A percentile compares a stretch with the other conserved stretches of the same genome.
Conservation (phyloP, 1,284 basidiomycete species). For the Austroboletus olivaceoglutinosus region DNA sequence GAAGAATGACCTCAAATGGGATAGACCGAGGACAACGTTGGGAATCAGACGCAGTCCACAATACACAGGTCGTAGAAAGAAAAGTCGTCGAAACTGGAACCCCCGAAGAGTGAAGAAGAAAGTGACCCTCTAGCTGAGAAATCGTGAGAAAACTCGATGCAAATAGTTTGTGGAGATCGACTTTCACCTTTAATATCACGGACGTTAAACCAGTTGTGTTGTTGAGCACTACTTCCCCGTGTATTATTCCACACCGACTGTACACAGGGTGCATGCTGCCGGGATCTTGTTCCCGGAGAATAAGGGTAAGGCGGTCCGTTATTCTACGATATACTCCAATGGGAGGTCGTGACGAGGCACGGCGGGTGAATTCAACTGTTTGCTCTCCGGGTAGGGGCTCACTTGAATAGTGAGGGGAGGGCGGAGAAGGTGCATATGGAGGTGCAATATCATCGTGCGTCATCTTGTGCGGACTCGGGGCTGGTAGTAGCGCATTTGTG, state of each 20-base stretch:
- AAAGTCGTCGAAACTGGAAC: constrained; percentile 16
- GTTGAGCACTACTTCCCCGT: constrained; percentile 23
- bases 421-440: constrained; percentile 24
- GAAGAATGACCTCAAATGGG: constrained; percentile 21
- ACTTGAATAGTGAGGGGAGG: constrained; percentile 28
- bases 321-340: constrained; percentile 31
- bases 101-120: constrained; percentile 17
- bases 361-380: constrained; percentile 19
- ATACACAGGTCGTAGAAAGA: constrained; percentile 15
- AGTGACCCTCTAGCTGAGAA: constrained; percentile 28
- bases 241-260: constrained; percentile 21
- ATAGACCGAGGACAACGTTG: constrained; percentile 23
- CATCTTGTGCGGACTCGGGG: constrained; percentile 9
- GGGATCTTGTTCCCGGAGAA: constrained; percentile 24
- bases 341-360: constrained; percentile 2
- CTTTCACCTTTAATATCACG: constrained; percentile 27
- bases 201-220: constrained; percentile 11
- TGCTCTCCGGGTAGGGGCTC: constrained; percentile 26
- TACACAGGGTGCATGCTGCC: constrained; percentile 24
- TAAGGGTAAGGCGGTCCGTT: constrained; percentile 29
- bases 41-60: constrained; percentile 19
- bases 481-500: not conserved
- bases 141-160: constrained; percentile 1
- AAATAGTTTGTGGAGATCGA: not conserved
- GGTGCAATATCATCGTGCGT: constrained; percentile 9